A percentile compares a stretch with the other conserved stretches of the same genome.
Conservation (phyloP, 805 yeast genomes). For the Suhomyces emberorum region DNA sequence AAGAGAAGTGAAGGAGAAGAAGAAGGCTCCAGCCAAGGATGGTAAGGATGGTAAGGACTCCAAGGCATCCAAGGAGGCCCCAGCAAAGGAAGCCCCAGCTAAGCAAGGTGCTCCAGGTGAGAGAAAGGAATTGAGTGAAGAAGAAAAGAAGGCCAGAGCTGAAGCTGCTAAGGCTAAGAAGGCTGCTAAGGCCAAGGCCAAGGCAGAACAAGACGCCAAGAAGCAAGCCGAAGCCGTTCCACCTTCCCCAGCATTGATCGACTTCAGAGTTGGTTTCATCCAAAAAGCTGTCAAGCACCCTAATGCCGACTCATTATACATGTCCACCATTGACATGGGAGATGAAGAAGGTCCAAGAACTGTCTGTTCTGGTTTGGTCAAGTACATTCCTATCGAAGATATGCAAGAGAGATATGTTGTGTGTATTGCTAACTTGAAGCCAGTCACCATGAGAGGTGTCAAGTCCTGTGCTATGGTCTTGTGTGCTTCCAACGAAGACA, state of each 20-base stretch:
- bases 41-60: slow-evolving; percentile 10
- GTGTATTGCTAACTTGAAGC: slow-evolving; percentile 93
- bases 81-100: slow-evolving; percentile 11
- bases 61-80: slow-evolving; percentile 40
- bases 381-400: slow-evolving; percentile 83
- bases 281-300: slow-evolving; percentile 97
- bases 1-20: slow-evolving; percentile 69
- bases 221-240: slow-evolving; percentile 48
- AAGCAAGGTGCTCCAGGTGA: slow-evolving; percentile 13
- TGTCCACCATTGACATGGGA: slow-evolving; percentile 94
- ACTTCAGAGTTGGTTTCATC: slow-evolving; percentile 93
- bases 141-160: slow-evolving; percentile 43
- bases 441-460: slow-evolving; percentile 97
- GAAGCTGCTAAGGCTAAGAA: slow-evolving; percentile 63
- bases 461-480: slow-evolving; percentile 95
- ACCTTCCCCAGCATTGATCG: slow-evolving; percentile 81
- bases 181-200: slow-evolving; percentile 60
- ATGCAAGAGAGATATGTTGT: slow-evolving; percentile 94
- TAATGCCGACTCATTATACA: slow-evolving; percentile 94
- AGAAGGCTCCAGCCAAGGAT: slow-evolving; percentile 36
- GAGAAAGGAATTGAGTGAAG: slow-evolving; percentile 32
- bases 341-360: slow-evolving; percentile 98
- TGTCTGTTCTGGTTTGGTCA: slow-evolving; percentile 94
- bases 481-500: slow-evolving; percentile 75
- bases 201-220: slow-evolving; percentile 48